Percentiles rank a stretch among this genome's conserved stretches.
Evolutionary conservation across 129 eudicot genomes (phyloP).

Genomic region (Dittrichia graveolens): DNA sequence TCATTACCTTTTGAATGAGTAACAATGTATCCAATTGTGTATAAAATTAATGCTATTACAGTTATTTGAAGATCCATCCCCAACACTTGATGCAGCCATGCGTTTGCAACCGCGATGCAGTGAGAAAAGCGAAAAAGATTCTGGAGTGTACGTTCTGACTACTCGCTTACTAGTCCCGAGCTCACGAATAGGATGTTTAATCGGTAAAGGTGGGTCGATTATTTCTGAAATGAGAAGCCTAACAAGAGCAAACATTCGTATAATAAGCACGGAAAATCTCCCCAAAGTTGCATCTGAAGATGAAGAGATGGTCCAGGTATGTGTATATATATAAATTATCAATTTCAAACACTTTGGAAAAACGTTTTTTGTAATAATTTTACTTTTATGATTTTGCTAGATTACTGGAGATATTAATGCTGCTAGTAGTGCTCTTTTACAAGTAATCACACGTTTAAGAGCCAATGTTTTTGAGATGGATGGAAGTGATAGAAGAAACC

Average conservation of each 20-base stretch:
- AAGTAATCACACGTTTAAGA: slow-evolving; percentile 69
- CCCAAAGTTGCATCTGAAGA: slow-evolving; percentile 85
- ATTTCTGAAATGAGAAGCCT: slow-evolving; percentile 74
- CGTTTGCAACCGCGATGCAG: slow-evolving; percentile 88
- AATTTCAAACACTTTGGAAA: too few species aligned
- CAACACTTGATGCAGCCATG: slow-evolving; percentile 79
- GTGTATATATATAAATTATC: too few species aligned
- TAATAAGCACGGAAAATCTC: slow-evolving; percentile 64
- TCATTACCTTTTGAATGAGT: neutral
- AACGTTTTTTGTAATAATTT: neutral
- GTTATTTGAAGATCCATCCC: slow-evolving; percentile 64
- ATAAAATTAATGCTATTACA: neutral
- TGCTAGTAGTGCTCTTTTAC: slow-evolving; percentile 66
- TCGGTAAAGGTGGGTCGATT: slow-evolving; percentile 91
- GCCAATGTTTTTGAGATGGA: slow-evolving; percentile 78
- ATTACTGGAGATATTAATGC: slow-evolving; percentile 74
- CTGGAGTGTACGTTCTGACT: slow-evolving; percentile 54
- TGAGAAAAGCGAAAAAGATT: slow-evolving; percentile 65
- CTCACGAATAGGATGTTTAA: slow-evolving; percentile 82
- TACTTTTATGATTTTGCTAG: slow-evolving; percentile 37
- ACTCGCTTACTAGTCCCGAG: slow-evolving; percentile 81
- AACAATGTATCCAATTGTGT: neutral
- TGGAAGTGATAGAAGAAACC: slow-evolving; percentile 54
- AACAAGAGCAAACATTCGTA: slow-evolving; percentile 83
- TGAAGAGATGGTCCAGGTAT: slow-evolving; percentile 93